Evolutionary conservation across 805 yeast species (phyloP).

Genomic region (Metschnikowia borealis): DNA sequence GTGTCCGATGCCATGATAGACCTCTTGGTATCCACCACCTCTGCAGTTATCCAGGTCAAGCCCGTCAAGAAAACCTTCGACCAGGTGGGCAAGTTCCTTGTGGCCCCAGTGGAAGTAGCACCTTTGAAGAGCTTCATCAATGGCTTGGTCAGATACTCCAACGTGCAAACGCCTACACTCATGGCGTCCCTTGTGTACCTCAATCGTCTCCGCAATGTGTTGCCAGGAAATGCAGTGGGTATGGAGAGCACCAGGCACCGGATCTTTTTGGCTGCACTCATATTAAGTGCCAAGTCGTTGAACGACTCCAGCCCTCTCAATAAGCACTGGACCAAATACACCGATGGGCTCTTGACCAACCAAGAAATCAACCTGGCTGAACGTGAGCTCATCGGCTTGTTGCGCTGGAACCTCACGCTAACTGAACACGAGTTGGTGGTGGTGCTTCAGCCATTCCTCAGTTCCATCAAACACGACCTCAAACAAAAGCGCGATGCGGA

Average conservation of each 20-base stretch:
- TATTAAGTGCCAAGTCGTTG: slow-evolving; percentile 85
- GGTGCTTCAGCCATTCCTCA: slow-evolving; percentile 70
- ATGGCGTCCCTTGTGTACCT: slow-evolving; percentile 89
- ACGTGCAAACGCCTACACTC: slow-evolving; percentile 91
- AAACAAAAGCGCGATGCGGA: slow-evolving; percentile 13
- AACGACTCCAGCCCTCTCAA: slow-evolving; percentile 94
- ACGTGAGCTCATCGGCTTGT: slow-evolving; percentile 73
- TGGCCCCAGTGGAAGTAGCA: slow-evolving; percentile 23
- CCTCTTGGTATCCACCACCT: slow-evolving; percentile 55
- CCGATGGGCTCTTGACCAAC: slow-evolving; percentile 74
- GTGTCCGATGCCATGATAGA: slow-evolving; percentile 56
- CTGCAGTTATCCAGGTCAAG: slow-evolving; percentile 50
- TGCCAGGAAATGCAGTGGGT: slow-evolving; percentile 87
- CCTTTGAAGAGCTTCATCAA: slow-evolving; percentile 62
- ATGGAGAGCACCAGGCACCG: slow-evolving; percentile 92
- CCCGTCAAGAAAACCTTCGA: slow-evolving; percentile 14
- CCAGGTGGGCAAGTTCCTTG: slow-evolving; percentile 16
- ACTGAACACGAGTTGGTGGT: slow-evolving; percentile 63
- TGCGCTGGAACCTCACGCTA: slow-evolving; percentile 82
- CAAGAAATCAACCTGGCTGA: slow-evolving; percentile 88
- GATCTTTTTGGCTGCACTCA: slow-evolving; percentile 82
- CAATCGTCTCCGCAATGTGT: slow-evolving; percentile 65
- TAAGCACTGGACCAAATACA: slow-evolving; percentile 93
- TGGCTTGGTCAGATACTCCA: slow-evolving; percentile 76
- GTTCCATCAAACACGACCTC: slow-evolving; percentile 53